phyloP scores from a whole-genome alignment of 2,329 filamentous ascomycete species.

The Monosporascus sp. region DNA sequence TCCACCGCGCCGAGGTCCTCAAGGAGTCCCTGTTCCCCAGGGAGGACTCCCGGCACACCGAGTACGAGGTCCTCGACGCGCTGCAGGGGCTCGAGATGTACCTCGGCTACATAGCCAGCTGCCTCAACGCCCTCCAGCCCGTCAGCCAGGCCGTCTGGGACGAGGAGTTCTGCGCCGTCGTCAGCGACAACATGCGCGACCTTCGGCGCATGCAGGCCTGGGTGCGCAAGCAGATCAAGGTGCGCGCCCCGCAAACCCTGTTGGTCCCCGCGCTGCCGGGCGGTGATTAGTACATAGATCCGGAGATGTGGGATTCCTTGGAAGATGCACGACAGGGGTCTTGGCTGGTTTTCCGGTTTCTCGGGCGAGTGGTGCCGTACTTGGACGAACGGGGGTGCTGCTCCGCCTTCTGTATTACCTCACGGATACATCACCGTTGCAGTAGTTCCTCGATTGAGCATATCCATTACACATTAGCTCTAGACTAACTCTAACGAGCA shows the following conservation, averaged over 20 bases:
- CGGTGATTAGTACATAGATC: too few species aligned
- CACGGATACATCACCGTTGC: too few species aligned
- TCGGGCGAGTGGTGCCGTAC: too few species aligned
- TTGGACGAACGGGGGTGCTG: too few species aligned
- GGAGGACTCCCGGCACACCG: background rate
- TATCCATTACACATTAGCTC: too few species aligned
- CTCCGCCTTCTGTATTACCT: too few species aligned
- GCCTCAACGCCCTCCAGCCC: constrained; percentile 24
- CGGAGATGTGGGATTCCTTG: too few species aligned
- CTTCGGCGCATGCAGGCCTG: constrained; percentile 26
- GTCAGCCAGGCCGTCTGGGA: constrained; percentile 31
- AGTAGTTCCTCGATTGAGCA: too few species aligned
- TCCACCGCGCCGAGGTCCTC: constrained; percentile 15
- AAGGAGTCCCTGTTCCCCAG: constrained; percentile 23
- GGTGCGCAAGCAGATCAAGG: constrained; percentile 28
- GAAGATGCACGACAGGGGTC: too few species aligned
- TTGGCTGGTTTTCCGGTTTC: too few species aligned
- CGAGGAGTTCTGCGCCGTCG: constrained; percentile 23
- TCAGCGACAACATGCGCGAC: constrained; percentile 13
- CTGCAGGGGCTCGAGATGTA: constrained; percentile 28
- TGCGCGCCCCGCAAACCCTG: constrained; percentile 29
- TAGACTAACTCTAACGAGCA: too few species aligned
- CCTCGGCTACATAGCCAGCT: constrained; percentile 24
- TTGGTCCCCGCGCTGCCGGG: constrained; percentile 23
- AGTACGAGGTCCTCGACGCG: constrained; percentile 22